A percentile compares a stretch with the other conserved stretches of the same genome.
Evolutionary conservation across 2,329 filamentous ascomycete species (phyloP).

Genomic region (Sporothrix mexicana): DNA sequence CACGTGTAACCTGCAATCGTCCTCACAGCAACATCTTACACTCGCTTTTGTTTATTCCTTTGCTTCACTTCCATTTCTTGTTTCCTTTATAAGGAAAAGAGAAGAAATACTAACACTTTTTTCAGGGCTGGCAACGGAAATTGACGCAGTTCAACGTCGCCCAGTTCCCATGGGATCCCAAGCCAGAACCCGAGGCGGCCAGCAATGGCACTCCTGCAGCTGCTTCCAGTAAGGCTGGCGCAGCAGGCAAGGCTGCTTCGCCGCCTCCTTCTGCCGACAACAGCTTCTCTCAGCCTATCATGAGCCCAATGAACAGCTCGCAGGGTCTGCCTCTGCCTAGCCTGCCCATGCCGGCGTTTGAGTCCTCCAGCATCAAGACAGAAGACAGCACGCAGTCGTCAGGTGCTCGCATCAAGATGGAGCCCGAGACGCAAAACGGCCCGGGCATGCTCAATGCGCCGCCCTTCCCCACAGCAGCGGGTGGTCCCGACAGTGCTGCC

Average conservation of each 20-base stretch:
- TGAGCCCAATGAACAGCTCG: slow-evolving; percentile 45
- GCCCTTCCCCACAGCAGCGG: slow-evolving; percentile 43
- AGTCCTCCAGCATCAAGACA: slow-evolving; percentile 23
- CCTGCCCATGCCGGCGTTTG: slow-evolving; percentile 41
- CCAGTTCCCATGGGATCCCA: slow-evolving; percentile 93
- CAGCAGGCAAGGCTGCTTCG: slow-evolving; percentile 38
- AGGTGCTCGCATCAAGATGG: slow-evolving; percentile 39
- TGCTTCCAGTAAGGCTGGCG: neutral
- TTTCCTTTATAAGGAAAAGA: no score
- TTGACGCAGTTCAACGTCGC: slow-evolving; percentile 84
- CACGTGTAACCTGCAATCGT: neutral
- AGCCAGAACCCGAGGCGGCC: slow-evolving; percentile 63
- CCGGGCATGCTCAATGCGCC: slow-evolving; percentile 40
- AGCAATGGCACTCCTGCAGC: slow-evolving; percentile 36
- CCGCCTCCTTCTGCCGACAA: slow-evolving; percentile 28
- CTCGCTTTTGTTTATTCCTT: neutral
- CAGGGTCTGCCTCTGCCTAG: slow-evolving; percentile 42
- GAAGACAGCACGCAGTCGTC: slow-evolving; percentile 25
- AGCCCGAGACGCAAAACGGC: slow-evolving; percentile 32
- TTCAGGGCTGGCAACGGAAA: slow-evolving; percentile 91
- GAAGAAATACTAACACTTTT: slow-evolving; percentile 27
- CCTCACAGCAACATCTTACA: neutral
- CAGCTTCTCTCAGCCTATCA: slow-evolving; percentile 46
- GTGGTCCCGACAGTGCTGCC: slow-evolving; percentile 50
- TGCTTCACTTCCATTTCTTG: neutral